Conservation (phyloP, 2,329 filamentous ascomycete species). For the Sclerotinia glacialis region DNA sequence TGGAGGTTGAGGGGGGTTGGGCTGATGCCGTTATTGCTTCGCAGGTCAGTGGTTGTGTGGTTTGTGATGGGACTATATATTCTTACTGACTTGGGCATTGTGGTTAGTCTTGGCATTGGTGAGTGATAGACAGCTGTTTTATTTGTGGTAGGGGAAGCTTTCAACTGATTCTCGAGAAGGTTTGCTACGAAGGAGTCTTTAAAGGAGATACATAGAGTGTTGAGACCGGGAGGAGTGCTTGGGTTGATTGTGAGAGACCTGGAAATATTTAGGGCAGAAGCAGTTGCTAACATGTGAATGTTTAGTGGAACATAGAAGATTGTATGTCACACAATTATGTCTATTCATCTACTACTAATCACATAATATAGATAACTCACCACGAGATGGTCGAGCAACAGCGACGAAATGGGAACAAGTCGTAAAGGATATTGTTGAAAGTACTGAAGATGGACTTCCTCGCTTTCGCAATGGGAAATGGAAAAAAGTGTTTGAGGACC, state of each 20-base stretch:
- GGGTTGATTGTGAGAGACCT: constrained; percentile 51
- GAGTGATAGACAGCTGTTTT: constrained; percentile 18
- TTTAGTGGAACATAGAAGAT: constrained; percentile 66
- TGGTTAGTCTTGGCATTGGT: constrained; percentile 49
- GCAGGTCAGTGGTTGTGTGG: constrained; percentile 52
- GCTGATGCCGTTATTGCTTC: constrained; percentile 65
- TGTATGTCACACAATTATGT: constrained; percentile 47
- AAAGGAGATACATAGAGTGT: constrained; percentile 62
- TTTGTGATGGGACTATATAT: no score
- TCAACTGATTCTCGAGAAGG: constrained; percentile 42
- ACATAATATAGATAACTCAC: constrained; percentile 57
- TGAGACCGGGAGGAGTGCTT: constrained; percentile 58
- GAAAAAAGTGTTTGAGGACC: constrained; percentile 61
- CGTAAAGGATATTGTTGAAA: constrained; percentile 58
- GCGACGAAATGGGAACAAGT: constrained; percentile 59
- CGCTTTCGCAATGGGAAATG: constrained; percentile 66
- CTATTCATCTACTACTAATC: constrained; percentile 23
- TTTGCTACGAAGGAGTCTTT: constrained; percentile 64
- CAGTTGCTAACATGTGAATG: constrained; percentile 7
- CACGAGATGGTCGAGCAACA: constrained; percentile 50
- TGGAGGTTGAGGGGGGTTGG: constrained; percentile 55
- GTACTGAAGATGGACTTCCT: constrained; percentile 55
- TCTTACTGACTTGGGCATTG: constrained; percentile 8
- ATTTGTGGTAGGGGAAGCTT: background rate
- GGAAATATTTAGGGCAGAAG: background rate